Base-by-base conservation (phyloP, 345 rosid species). In the Microthlaspi erraticum region DNA sequence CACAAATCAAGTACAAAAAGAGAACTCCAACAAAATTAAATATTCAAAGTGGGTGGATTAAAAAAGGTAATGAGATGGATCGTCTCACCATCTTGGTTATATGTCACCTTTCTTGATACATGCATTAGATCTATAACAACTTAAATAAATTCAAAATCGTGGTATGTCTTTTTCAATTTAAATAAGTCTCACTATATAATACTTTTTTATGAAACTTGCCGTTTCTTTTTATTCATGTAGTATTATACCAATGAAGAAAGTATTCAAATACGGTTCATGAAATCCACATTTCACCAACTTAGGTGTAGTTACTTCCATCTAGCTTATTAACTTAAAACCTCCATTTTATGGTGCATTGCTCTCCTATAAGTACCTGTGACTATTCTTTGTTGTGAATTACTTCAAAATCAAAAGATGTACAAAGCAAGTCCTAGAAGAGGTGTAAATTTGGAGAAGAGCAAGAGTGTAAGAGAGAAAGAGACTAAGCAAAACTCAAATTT, bases 261-360 rank as follows among this genome's bases (percentile, higher is more conserved):
- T 37, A 62, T 23, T 49, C 38, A 58, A 58, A 74, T 66, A 67
- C 64, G 71, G 68, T 60, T 77, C 73, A 60, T 82, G 91, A 86
- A 80, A 81, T 77, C 62, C 83, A 85, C 92, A 77, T 52, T 76
- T 80, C 86, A 88, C 89, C 98, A 81, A 89, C 88, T 84, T 75
- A 45, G 71, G 59, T 69, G 60, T 55, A 54, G 44, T 52, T 34
- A 36, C 66, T 33, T 51, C 48, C 44, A 14, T 48, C 57, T 36
- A 34, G 57, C 38, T 7, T 41, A 58, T 54, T 33, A 31, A 39
- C 72, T 57, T 41, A 8, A 29, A 37, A 73, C 36, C 65, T 64
- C 59, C 65, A 37, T 37, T 29, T 13, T 34, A 10, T 43, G 63
- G n/a, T 53, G 55, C 62, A 53, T 13, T 55, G 43, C 61, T 59